Percentiles rank a stretch among this genome's conserved stretches.
Conservation (phyloP, 202 grass and related monocot genomes). For the Sporobolus alterniflorus region DNA sequence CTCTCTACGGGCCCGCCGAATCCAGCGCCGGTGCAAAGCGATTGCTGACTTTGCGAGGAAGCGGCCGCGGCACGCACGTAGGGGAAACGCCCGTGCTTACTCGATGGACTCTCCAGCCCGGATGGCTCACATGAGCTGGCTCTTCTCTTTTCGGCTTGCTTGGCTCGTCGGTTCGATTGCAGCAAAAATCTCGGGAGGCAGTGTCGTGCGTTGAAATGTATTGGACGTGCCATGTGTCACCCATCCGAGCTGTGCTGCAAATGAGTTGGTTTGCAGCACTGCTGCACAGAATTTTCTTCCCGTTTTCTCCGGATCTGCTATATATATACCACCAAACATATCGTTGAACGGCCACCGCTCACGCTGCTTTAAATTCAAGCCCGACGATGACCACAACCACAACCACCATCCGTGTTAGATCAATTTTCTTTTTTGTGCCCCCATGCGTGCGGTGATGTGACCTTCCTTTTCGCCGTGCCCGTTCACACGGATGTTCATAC, state of each 20-base stretch:
- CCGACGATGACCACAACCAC: background rate
- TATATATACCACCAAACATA: background rate
- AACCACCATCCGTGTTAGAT: background rate
- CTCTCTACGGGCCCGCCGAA: background rate
- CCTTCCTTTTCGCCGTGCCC: constrained; percentile 14
- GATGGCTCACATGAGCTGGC: too few species aligned
- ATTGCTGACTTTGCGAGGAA: background rate
- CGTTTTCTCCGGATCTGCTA: background rate
- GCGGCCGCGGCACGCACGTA: too few species aligned
- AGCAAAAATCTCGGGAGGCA: too few species aligned
- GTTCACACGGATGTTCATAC: background rate
- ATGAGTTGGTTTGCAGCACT: too few species aligned
- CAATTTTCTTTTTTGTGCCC: background rate
- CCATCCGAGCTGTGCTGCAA: too few species aligned
- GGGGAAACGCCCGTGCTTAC: background rate
- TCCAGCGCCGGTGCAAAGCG: background rate
- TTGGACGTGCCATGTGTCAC: too few species aligned
- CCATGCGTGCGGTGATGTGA: background rate
- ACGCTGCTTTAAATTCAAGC: background rate
- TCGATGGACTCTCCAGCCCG: too few species aligned
- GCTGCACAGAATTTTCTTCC: too few species aligned
- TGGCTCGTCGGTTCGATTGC: too few species aligned
- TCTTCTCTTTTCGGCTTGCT: too few species aligned
- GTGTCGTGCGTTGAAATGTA: too few species aligned
- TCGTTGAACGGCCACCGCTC: background rate